Conservation (phyloP, 345 rosid species). For the Syzygium aromaticum region DNA sequence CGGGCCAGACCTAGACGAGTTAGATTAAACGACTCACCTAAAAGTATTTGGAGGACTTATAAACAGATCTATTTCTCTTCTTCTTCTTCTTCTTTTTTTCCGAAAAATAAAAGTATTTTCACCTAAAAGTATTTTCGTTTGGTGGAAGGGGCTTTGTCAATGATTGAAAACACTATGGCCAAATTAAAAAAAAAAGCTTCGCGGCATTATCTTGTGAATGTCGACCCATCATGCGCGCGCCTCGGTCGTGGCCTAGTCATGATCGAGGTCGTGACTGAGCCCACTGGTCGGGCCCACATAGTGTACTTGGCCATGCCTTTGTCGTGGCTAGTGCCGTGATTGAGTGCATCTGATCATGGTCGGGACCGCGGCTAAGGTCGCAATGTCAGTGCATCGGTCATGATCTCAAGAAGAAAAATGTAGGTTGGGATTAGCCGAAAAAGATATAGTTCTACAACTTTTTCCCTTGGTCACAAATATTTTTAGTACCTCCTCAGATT, state of each 20-base stretch:
- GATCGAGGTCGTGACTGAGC: neutral
- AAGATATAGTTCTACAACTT: neutral
- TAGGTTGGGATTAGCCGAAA: neutral
- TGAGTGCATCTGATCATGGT: neutral
- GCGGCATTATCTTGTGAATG: neutral
- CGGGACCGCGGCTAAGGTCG: neutral
- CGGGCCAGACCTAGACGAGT: neutral
- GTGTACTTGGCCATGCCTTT: neutral
- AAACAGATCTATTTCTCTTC: neutral
- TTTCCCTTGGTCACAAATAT: neutral
- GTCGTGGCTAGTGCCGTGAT: neutral
- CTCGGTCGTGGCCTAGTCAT: neutral
- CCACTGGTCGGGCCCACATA: neutral
- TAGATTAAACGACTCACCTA: neutral
- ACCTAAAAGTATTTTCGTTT: neutral
- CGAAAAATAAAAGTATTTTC: neutral
- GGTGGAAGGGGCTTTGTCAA: neutral
- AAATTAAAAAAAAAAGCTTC: no score
- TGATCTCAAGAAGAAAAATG: neutral
- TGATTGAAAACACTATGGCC: neutral
- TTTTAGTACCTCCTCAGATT: neutral
- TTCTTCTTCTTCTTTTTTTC: neutral
- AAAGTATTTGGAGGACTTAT: neutral
- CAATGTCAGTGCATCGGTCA: accelerated
- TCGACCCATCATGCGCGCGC: neutral